These are phyloP conservation scores for Colletotrichum tamarilloi DNA, from an alignment of 2,329 filamentous ascomycete genomes.

Conservation along the genomic window DNA sequence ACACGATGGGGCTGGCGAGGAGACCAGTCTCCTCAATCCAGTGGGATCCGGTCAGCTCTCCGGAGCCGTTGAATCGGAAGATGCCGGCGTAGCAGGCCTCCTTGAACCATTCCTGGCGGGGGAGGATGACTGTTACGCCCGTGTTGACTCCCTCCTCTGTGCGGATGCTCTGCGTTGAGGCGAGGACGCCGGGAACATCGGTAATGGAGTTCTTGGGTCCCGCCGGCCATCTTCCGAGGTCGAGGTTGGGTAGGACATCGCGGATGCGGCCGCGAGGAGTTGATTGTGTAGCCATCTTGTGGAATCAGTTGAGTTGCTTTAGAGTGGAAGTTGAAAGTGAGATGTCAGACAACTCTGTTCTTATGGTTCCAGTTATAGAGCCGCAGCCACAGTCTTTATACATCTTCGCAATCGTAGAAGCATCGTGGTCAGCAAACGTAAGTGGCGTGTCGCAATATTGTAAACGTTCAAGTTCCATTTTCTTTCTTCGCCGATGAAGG, in stretches of 20 bases:
- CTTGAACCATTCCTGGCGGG: slow-evolving; percentile 55
- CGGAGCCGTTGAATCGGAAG: slow-evolving; percentile 73
- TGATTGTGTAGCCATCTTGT: slow-evolving; percentile 11
- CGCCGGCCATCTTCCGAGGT: slow-evolving; percentile 55
- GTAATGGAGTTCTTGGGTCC: slow-evolving; percentile 62
- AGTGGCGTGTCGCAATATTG: neutral
- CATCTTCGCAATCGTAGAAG: neutral
- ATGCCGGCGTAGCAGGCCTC: slow-evolving; percentile 59
- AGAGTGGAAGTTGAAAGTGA: neutral
- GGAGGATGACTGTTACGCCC: slow-evolving; percentile 61
- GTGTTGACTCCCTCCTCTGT: slow-evolving; percentile 54
- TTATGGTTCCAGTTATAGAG: too few species aligned
- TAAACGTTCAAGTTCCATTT: neutral
- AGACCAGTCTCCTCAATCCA: slow-evolving; percentile 72
- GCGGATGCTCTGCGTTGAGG: slow-evolving; percentile 57
- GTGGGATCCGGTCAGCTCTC: slow-evolving; percentile 71
- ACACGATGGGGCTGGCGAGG: slow-evolving; percentile 67
- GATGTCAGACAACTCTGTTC: neutral
- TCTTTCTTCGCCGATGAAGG: neutral
- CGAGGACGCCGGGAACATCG: slow-evolving; percentile 60
- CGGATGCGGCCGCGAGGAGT: slow-evolving; percentile 49
- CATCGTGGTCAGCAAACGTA: neutral
- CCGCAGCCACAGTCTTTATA: neutral
- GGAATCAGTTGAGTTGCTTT: neutral
- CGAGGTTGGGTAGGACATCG: slow-evolving; percentile 55